Base-by-base conservation (phyloP, 208 protist genomes). In the Leishmania mexicana region DNA sequence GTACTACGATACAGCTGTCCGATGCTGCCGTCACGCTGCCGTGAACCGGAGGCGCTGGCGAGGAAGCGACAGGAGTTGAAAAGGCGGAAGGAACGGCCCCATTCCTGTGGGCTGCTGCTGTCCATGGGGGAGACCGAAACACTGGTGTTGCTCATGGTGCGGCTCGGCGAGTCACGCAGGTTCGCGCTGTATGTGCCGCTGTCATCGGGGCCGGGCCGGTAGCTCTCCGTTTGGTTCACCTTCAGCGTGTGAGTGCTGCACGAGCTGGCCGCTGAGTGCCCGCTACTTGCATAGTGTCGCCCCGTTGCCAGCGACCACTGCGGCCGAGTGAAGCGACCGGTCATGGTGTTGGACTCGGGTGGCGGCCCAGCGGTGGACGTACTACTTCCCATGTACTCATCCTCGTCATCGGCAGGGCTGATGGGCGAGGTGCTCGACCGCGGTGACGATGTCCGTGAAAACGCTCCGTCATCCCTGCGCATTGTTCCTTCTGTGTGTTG, bases 351-450 rank as follows among this genome's bases (percentile, higher is more conserved):
- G 13, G 85, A 91, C 21, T 94, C 89, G 1, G 91, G 89, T 62
- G 89, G 91, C 4, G 94, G 94, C 17, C 94, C 94, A 8, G 92
- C 94, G 6, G 94, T 97, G 38, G 94, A 96, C 17, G 91, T 94
- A 83, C 92, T 96, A 70, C 92, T 97, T 64, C 90, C 80, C 81
- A 88, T 87, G 71, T 87, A 90, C 54, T 90, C 88, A 35, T 91
- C 88, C 65, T 88, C 89, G 38, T 92, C 83, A 45, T 89, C 86
- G 6, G 81, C 83, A 7, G 54, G 64, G 40, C 83, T 86, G 21
- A 80, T 73, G 28, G 83, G 80, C 64, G 83, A 82, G n/a, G 65
- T 72, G 78, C 47, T 57, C 38, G 78, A 82, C 17, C 49, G 83
- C 75, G 64, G 72, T 40, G 78, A 80, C 40, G 47, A 76, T 19